Evolutionary conservation across 345 rosid genomes (phyloP), one percentile per base, ranked within the genome.

Genomic region (Salix arbutifolia): DNA sequence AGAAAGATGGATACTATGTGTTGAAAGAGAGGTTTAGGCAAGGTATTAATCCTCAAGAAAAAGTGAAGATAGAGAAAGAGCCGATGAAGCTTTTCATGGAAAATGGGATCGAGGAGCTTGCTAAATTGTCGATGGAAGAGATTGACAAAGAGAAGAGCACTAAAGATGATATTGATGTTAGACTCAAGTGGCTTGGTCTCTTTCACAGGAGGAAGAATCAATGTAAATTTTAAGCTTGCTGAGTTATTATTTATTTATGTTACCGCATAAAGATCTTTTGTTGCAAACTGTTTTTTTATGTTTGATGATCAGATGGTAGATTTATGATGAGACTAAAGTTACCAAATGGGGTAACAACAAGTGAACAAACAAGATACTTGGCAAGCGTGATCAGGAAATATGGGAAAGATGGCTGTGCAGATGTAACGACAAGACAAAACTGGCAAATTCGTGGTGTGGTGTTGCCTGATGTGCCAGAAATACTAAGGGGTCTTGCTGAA

Each of bases 371-470:
- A 14, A 82, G 94, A 62, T 95, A 90, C 81, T 73, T 95, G 48
- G 97, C 97, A 0, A 93, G 94, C 73, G 97, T 90, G 80, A 93
- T 95, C 14, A 90, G 86, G 76, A 95, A 91, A 77, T 93, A 95
- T 38, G 97, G 97, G 7, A 83, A 88, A 78, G 97, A 95, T n/a
- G 99, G 99, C 2, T 95, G 97, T 61, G 97, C 91, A 0, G 99
- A 95, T 80, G 91, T 95, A 37, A 95, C 99, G 2, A 95, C 97
- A 0, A 86, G 99, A 80, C 99, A 91, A 82, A 95, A 93, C 82
- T 95, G 97, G 99, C 99, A 95, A 84, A 93, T 95, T n/a, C 91
- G 99, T 4, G 97, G 97, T 18, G 97, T 91, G 76, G 90, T 91
- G 44, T 78, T 95, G 58, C 90, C 94, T 58, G 99, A 95, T 83